Percentiles rank a stretch among this genome's conserved stretches.
These are phyloP conservation scores for Paecilomyces formosus DNA, from an alignment of 2,329 filamentous ascomycete genomes.

Conservation along the genomic window DNA sequence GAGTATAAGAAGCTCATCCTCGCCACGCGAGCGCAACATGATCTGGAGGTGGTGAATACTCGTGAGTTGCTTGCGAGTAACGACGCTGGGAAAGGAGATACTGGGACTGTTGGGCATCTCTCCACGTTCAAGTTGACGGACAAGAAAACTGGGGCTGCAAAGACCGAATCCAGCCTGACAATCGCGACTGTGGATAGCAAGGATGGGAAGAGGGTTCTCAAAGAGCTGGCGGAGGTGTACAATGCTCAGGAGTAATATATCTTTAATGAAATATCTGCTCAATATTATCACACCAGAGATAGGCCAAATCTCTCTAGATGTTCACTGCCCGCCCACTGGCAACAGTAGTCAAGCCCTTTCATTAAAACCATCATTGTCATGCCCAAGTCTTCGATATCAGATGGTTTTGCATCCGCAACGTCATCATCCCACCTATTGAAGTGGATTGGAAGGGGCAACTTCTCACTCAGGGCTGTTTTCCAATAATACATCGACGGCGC, in stretches of 20 bases:
- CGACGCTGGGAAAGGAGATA: not conserved
- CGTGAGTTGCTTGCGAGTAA: not conserved
- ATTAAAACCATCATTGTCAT: slow-evolving; percentile 8
- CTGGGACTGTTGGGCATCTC: not conserved
- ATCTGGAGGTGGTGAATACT: not conserved
- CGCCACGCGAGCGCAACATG: not conserved
- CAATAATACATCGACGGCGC: slow-evolving; percentile 4
- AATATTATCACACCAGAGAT: not conserved
- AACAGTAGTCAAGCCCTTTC: slow-evolving; percentile 6
- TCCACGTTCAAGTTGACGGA: not conserved
- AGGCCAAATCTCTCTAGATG: not conserved
- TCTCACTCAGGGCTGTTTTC: slow-evolving; percentile 1
- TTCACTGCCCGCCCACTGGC: slow-evolving; percentile 1
- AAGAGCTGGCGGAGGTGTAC: not conserved
- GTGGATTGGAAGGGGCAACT: not conserved
- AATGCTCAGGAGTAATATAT: not conserved
- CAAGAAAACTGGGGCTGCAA: not conserved
- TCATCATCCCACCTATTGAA: slow-evolving; percentile 3
- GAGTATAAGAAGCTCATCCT: not conserved
- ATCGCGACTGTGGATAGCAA: not conserved
- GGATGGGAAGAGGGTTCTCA: not conserved
- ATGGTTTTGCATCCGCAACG: not conserved
- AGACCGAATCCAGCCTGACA: not conserved
- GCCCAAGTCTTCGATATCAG: slow-evolving; percentile 6
- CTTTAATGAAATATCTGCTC: not conserved